Evolutionary conservation across 176 grass and related monocot genomes (phyloP).

Genomic region (Microstegium vimineum): DNA sequence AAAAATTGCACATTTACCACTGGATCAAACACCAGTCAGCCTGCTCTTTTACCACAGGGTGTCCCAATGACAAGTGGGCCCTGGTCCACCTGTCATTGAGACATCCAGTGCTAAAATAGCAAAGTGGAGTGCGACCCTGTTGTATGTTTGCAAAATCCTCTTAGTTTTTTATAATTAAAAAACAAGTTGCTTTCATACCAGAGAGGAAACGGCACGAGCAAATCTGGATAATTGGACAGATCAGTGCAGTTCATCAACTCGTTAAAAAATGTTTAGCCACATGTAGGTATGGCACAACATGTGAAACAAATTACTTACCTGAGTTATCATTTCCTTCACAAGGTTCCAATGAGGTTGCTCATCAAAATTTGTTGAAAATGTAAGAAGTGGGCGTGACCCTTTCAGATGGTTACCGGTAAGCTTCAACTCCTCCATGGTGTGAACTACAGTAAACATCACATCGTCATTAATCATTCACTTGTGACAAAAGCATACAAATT

Average conservation of each 20-base stretch:
- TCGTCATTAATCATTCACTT: not conserved
- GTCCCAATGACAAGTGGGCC: not conserved
- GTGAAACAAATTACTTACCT: constrained; percentile 36
- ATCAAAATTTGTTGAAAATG: constrained; percentile 92
- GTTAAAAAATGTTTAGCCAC: not conserved
- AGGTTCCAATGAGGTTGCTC: constrained; percentile 85
- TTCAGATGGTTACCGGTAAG: constrained; percentile 95
- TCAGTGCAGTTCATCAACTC: not conserved
- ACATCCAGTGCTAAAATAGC: not conserved
- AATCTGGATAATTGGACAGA: not conserved
- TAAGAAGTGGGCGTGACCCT: constrained; percentile 77
- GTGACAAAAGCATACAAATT: not conserved
- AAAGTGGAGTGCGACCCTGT: not conserved
- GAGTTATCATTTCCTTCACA: constrained; percentile 81
- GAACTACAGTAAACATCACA: constrained; percentile 45
- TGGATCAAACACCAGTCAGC: not conserved
- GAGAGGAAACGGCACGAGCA: not conserved
- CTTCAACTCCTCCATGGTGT: constrained; percentile 98
- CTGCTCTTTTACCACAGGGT: not conserved
- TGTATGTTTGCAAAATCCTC: not conserved
- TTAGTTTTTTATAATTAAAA: not conserved
- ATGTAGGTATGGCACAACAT: constrained; percentile 1
- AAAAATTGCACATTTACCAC: not conserved
- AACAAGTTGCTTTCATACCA: not conserved
- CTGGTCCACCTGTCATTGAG: not conserved